Evolutionary conservation across 352 stramenopile species (phyloP).

Genomic region (Phytophthora hybrid): DNA sequence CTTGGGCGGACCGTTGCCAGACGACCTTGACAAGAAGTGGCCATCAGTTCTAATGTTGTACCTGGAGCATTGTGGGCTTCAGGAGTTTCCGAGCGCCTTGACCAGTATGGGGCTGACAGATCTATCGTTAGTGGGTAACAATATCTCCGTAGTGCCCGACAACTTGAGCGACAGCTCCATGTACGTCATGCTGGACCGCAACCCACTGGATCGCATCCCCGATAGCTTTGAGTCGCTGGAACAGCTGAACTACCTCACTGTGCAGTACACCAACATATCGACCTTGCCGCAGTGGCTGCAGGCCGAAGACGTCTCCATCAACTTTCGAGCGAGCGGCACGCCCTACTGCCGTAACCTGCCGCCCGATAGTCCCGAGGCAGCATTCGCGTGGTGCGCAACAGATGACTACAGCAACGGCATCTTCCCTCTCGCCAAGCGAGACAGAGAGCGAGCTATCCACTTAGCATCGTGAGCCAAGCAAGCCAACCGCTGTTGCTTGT

Average conservation of each 20-base stretch:
- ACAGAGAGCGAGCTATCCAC: constrained; percentile 14
- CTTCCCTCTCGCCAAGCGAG: constrained; percentile 31
- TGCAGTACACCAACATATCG: constrained; percentile 28
- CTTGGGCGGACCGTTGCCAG: constrained; percentile 28
- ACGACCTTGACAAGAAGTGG: constrained; percentile 46
- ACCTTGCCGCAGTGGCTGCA: constrained; percentile 30
- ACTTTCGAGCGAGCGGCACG: constrained; percentile 23
- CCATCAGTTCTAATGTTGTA: constrained; percentile 42
- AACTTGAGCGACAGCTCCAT: constrained; percentile 31
- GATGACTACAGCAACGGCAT: constrained; percentile 27
- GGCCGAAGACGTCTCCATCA: not conserved
- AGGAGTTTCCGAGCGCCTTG: constrained; percentile 34
- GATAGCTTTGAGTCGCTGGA: constrained; percentile 13
- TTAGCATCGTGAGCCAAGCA: not conserved
- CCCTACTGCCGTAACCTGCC: constrained; percentile 22
- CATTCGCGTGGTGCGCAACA: constrained; percentile 4
- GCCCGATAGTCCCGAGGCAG: not conserved
- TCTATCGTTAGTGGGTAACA: constrained; percentile 51
- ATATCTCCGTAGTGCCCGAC: constrained; percentile 44
- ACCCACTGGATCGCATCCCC: constrained; percentile 29
- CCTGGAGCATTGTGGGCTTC: constrained; percentile 48
- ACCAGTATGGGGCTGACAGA: constrained; percentile 39
- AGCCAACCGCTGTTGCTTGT: not conserved
- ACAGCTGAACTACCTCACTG: constrained; percentile 17
- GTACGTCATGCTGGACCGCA: constrained; percentile 54